Conservation (phyloP, 768 basidiomycete genomes). For the Chalciporus piperatus region DNA sequence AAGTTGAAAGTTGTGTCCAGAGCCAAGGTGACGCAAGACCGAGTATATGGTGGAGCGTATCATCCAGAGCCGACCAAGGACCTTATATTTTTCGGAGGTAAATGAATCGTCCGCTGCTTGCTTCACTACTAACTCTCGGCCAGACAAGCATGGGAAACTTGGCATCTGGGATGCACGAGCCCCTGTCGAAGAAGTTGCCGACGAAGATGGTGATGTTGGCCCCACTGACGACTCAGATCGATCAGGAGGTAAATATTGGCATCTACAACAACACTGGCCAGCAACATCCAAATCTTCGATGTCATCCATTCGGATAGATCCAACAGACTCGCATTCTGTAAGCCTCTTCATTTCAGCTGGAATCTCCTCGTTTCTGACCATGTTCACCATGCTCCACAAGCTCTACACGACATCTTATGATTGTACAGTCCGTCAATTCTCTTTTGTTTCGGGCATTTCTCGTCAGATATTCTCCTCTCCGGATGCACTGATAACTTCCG, state of each 20-base stretch:
- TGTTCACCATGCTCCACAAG: conserved; percentile 34
- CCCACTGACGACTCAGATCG: conserved; percentile 32
- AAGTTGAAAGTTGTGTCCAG: conserved; percentile 65
- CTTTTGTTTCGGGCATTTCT: conserved; percentile 71
- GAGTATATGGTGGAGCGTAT: conserved; percentile 76
- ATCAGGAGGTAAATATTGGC: conserved; percentile 78
- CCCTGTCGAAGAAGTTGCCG: conserved; percentile 56
- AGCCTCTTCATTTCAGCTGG: conserved; percentile 10
- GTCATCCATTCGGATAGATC: conserved; percentile 74
- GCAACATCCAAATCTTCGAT: conserved; percentile 77
- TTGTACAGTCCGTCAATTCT: conserved; percentile 68
- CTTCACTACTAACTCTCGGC: conserved; percentile 1
- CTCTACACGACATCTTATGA: conserved; percentile 83
- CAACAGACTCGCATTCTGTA: conserved; percentile 72
- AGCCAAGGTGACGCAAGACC: conserved; percentile 75
- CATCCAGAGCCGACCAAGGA: conserved; percentile 81
- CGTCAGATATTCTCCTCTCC: conserved; percentile 59
- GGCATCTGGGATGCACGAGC: conserved; percentile 88
- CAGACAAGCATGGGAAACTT: conserved; percentile 80
- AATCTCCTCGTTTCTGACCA: not conserved
- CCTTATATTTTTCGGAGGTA: conserved; percentile 84
- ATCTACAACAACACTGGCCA: conserved; percentile 82
- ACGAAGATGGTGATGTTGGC: conserved; percentile 57
- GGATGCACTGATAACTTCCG: conserved; percentile 62
- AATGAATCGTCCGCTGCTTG: not conserved